Evolutionary conservation across 257 asterid species (phyloP), one percentile per base, ranked within the genome.

Genomic region (Haberlea rhodopensis): DNA sequence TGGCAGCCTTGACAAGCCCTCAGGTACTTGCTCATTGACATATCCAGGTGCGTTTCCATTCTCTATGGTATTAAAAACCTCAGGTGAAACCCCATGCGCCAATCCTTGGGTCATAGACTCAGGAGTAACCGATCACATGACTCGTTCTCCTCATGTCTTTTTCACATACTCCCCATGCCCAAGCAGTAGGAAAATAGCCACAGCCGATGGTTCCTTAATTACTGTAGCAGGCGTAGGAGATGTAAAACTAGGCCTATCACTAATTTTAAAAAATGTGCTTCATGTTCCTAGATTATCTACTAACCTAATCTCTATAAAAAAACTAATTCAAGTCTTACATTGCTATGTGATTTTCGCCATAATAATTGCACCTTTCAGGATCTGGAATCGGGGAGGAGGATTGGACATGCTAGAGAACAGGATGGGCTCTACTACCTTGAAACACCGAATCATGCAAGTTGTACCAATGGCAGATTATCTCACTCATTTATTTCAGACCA

Each of bases 391-490:
- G 40, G 57, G 64, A 51, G 31, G 69, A 70, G n/a, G 57, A 61
- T 70, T 70, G 67, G 54, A 26, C 54, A 48, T 48, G 54, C 54
- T 48, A n/a, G n/a, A n/a, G n/a, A n/a, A n/a, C n/a, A n/a, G n/a
- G n/a, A n/a, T n/a, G n/a, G n/a, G n/a, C n/a, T n/a, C n/a, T n/a
- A n/a, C n/a, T n/a, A n/a, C n/a, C n/a, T n/a, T n/a, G n/a, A n/a
- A n/a, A n/a, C n/a, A 48, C 6, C 34, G 2, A 22, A 54, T 2
- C 5, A 45, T 15, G 22, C 22, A 8, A 20, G 19, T 9, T 15
- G 16, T 34, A 28, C 18, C 57, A 4, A 8, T 7, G 21, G 37
- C 49, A 37, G 56, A 56, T 43, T 22, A 34, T 4, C 21, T 18
- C 10, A 2, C 2, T 3, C 3, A 2, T 10, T 16, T 37, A 45